phyloP scores from a whole-genome alignment of 345 rosid species.

The Carallia brachiata region DNA sequence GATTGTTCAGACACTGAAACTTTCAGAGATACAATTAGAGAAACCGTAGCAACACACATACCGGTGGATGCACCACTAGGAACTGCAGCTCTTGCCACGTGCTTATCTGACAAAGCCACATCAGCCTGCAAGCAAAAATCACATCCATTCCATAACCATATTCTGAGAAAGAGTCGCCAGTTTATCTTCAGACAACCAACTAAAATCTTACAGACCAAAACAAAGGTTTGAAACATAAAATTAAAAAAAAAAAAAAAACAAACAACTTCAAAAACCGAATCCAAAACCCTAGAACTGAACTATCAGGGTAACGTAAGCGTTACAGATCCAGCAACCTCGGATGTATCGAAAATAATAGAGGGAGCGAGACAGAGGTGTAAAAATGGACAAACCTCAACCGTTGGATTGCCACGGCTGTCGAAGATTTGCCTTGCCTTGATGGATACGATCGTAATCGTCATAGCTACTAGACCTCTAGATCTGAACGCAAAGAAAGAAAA shows the following conservation, averaged over 20 bases:
- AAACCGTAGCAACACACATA: conserved; percentile 4
- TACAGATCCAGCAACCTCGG: neutral
- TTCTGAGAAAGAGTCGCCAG: neutral
- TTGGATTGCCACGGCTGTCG: conserved; percentile 76
- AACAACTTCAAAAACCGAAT: neutral
- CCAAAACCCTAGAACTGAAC: neutral
- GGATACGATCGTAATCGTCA: conserved; percentile 30
- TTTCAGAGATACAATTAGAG: too few relatives aligned
- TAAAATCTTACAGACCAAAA: neutral
- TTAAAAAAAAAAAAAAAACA: neutral
- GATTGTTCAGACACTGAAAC: too few relatives aligned
- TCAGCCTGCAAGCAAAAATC: conserved; percentile 41
- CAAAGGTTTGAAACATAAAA: neutral
- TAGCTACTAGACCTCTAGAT: conserved; percentile 12
- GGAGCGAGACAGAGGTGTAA: too few relatives aligned
- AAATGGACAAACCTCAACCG: conserved; percentile 62
- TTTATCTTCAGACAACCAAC: neutral
- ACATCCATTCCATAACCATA: neutral
- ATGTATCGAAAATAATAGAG: neutral
- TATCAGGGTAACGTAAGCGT: neutral
- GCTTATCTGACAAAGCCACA: conserved; percentile 40
- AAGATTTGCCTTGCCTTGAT: conserved; percentile 71
- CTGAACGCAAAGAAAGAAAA: conserved; percentile 1
- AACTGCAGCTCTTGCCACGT: conserved; percentile 58
- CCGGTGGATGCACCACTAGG: conserved; percentile 80